Conservation (phyloP, 2,329 filamentous ascomycete species). For the Arachnomyces sp. region DNA sequence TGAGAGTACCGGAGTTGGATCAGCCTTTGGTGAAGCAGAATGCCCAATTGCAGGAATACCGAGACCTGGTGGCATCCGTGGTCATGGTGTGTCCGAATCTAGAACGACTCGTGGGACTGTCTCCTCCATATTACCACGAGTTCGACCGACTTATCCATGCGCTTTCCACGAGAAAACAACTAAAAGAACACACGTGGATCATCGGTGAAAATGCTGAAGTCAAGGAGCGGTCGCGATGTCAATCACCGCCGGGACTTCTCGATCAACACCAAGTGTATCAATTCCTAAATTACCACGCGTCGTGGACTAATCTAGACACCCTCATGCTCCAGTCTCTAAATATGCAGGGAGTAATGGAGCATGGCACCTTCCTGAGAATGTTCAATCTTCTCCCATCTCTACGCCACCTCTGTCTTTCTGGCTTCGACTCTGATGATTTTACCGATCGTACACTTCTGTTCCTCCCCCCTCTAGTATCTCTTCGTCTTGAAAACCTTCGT, state of each 20-base stretch:
- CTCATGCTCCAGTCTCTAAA: slow-evolving; percentile 45
- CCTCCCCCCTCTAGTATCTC: slow-evolving; percentile 44
- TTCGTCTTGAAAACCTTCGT: slow-evolving; percentile 49
- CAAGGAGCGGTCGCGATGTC: slow-evolving; percentile 26
- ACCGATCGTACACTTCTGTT: slow-evolving; percentile 48
- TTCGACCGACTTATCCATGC: slow-evolving; percentile 51
- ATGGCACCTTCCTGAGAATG: slow-evolving; percentile 48
- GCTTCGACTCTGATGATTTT: slow-evolving; percentile 48
- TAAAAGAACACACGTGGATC: slow-evolving; percentile 53
- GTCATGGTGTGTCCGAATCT: slow-evolving; percentile 54
- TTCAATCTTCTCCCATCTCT: slow-evolving; percentile 47
- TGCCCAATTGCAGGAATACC: slow-evolving; percentile 40
- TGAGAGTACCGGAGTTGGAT: slow-evolving; percentile 47
- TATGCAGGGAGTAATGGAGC: slow-evolving; percentile 41
- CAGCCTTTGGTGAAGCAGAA: slow-evolving; percentile 32
- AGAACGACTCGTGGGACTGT: slow-evolving; percentile 48
- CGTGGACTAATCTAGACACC: slow-evolving; percentile 46
- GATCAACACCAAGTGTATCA: slow-evolving; percentile 39
- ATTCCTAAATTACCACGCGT: slow-evolving; percentile 48
- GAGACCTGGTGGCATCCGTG: slow-evolving; percentile 47
- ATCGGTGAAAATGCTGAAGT: slow-evolving; percentile 39
- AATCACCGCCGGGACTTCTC: slow-evolving; percentile 31
- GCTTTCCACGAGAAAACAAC: slow-evolving; percentile 45
- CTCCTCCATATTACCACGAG: slow-evolving; percentile 45
- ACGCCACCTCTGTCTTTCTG: slow-evolving; percentile 48